Conservation (phyloP, 2,329 filamentous ascomycete species). For the Pseudopyricularia javanii region DNA sequence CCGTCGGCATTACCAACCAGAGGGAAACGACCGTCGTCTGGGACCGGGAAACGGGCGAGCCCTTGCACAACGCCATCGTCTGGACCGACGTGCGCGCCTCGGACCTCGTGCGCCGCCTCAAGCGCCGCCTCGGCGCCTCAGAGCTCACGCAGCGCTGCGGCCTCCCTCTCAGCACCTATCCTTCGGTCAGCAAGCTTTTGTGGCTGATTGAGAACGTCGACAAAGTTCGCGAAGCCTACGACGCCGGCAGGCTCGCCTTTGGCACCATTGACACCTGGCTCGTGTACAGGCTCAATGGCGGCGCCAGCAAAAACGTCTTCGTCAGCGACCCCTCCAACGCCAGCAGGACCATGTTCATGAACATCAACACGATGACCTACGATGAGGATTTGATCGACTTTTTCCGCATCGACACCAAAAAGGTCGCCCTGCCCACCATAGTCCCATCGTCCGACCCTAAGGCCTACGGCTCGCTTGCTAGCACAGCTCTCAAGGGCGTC, state of each 20-base stretch:
- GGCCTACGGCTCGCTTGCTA: conserved; percentile 53
- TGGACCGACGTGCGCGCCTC: conserved; percentile 76
- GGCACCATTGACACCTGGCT: conserved; percentile 76
- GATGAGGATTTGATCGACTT: conserved; percentile 62
- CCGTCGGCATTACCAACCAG: conserved; percentile 74
- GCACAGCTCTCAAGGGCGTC: conserved; percentile 50
- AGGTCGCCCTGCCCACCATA: conserved; percentile 64
- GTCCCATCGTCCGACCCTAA: conserved; percentile 59
- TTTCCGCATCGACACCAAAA: conserved; percentile 58
- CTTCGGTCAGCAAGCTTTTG: conserved; percentile 64
- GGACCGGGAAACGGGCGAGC: conserved; percentile 65
- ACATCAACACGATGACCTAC: conserved; percentile 63
- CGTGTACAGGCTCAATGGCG: conserved; percentile 67
- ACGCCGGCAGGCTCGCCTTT: conserved; percentile 59
- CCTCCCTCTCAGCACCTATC: conserved; percentile 70
- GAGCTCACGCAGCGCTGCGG: conserved; percentile 58
- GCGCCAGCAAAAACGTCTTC: conserved; percentile 48
- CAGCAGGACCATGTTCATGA: conserved; percentile 83
- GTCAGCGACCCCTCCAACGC: conserved; percentile 75
- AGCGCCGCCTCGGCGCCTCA: conserved; percentile 51
- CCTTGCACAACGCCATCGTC: conserved; percentile 70
- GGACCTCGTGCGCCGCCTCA: conserved; percentile 60
- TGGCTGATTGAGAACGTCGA: conserved; percentile 64
- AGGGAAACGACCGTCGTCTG: conserved; percentile 72
- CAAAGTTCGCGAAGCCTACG: conserved; percentile 57